Evolutionary conservation across 805 yeast species (phyloP).

Genomic region (Ogataea glucozyma): DNA sequence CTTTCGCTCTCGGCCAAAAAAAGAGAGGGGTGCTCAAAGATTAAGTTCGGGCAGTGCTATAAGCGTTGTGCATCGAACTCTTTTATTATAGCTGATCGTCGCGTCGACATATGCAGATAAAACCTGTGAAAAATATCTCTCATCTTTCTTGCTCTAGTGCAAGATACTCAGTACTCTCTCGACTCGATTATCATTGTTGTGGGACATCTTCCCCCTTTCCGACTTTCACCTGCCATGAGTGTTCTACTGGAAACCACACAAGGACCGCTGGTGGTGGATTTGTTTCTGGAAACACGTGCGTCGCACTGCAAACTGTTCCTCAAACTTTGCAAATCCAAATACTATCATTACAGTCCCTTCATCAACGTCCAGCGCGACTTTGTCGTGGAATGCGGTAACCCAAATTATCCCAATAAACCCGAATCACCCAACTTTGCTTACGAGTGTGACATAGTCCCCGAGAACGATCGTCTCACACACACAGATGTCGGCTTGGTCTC

Average conservation of each 20-base stretch:
- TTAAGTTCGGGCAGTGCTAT: no score
- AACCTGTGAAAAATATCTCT: not conserved
- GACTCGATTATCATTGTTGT: not conserved
- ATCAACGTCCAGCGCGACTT: conserved; percentile 42
- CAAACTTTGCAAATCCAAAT: conserved; percentile 52
- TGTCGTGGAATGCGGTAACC: conserved; percentile 49
- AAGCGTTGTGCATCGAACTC: not conserved
- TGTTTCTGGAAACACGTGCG: conserved; percentile 39
- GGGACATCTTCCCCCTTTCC: not conserved
- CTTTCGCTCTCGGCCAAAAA: no score
- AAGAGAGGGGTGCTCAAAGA: no score
- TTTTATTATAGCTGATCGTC: not conserved
- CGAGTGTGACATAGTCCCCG: conserved; percentile 11
- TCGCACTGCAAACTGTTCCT: conserved; percentile 48
- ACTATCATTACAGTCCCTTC: conserved; percentile 54
- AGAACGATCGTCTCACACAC: conserved; percentile 26
- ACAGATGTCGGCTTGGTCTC: conserved; percentile 39
- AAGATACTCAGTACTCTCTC: not conserved
- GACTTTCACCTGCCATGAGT: conserved; percentile 35
- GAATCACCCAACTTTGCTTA: not conserved
- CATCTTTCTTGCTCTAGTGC: not conserved
- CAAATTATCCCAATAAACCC: conserved; percentile 40
- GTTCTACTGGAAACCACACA: conserved; percentile 39
- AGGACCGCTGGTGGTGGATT: conserved; percentile 56
- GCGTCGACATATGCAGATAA: not conserved